These are phyloP conservation scores for Beauveria asiatica DNA, from an alignment of 2,329 filamentous ascomycete genomes.

Conservation along the genomic window DNA sequence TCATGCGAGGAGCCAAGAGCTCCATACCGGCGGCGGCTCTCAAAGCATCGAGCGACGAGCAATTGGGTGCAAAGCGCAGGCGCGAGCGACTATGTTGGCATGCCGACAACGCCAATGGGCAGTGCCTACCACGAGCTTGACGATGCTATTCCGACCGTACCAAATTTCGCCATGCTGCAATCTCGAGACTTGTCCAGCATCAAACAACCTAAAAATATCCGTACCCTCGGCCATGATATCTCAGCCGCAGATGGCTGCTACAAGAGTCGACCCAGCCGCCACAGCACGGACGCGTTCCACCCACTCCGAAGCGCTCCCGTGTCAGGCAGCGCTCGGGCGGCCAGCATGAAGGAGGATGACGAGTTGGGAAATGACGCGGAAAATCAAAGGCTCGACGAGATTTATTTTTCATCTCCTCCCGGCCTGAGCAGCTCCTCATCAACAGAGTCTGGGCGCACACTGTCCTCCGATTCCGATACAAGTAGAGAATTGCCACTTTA, in stretches of 20 bases:
- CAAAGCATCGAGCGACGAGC: conserved; percentile 38
- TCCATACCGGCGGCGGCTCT: conserved; percentile 36
- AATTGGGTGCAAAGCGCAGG: conserved; percentile 30
- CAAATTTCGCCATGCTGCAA: neutral
- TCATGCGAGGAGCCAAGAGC: conserved; percentile 30
- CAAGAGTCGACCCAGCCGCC: conserved; percentile 4
- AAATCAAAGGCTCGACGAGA: neutral
- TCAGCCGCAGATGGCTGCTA: neutral
- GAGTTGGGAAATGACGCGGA: neutral
- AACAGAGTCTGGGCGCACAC: neutral
- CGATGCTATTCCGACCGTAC: conserved; percentile 1
- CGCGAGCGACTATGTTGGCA: conserved; percentile 11
- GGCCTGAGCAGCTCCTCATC: conserved; percentile 2
- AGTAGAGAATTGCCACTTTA: neutral
- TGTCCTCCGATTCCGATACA: neutral
- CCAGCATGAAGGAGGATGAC: neutral
- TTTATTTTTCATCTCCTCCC: neutral
- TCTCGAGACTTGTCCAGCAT: neutral
- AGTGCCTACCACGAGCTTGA: conserved; percentile 14
- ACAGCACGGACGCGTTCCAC: conserved; percentile 6
- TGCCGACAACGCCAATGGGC: conserved; percentile 12
- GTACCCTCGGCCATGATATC: neutral
- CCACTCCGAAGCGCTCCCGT: conserved; percentile 2
- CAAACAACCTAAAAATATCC: neutral
- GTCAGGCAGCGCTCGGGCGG: conserved; percentile 8